Conservation (phyloP, 441 rosid species). For the Cnidoscolus chayamansa region DNA sequence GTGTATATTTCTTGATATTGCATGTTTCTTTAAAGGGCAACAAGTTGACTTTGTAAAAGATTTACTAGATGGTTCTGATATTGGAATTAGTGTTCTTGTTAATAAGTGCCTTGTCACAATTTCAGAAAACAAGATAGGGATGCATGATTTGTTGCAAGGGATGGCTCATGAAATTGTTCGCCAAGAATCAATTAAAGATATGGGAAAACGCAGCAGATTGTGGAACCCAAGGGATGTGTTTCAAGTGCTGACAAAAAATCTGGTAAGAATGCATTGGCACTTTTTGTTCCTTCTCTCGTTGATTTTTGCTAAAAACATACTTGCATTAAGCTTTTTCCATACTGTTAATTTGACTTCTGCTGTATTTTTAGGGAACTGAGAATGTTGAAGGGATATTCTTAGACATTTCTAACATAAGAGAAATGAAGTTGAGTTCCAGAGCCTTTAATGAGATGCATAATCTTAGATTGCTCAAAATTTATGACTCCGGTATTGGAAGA, state of each 20-base stretch:
- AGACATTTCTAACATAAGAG: neutral
- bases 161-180: neutral
- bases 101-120: neutral
- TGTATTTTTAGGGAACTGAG: neutral
- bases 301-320: too few relatives aligned
- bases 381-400: neutral
- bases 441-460: neutral
- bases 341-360: neutral
- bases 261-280: neutral
- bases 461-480: neutral
- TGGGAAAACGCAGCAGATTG: neutral
- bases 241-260: neutral
- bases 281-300: neutral
- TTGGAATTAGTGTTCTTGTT: neutral
- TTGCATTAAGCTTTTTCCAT: too few relatives aligned
- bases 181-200: neutral
- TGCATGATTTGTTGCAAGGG: constrained; percentile 7
- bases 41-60: neutral
- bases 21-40: neutral
- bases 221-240: neutral
- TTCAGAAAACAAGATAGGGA: neutral
- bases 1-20: neutral
- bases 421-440: neutral
- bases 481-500: neutral
- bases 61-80: neutral